A percentile compares a stretch with the other conserved stretches of the same genome.
phyloP scores from a whole-genome alignment of 352 stramenopile species.

The Blastocystis sp. region DNA sequence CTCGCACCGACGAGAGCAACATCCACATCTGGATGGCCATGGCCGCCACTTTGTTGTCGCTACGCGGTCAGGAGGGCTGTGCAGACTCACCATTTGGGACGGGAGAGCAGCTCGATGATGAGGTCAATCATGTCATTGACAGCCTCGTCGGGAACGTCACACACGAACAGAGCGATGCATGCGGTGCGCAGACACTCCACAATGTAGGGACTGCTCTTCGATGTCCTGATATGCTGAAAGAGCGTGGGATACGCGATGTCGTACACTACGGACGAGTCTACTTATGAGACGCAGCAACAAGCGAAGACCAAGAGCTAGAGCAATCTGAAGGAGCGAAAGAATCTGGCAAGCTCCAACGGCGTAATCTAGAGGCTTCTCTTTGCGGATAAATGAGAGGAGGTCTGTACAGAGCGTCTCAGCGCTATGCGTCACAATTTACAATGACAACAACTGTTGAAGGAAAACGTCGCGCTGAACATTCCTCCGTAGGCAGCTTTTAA shows the following conservation, averaged over 20 bases:
- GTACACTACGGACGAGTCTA: constrained; percentile 13
- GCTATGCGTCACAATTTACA: not conserved
- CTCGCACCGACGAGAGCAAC: constrained; percentile 41
- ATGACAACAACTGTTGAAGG: not conserved
- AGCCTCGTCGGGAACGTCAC: constrained; percentile 57
- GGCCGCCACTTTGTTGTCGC: constrained; percentile 33
- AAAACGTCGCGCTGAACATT: not conserved
- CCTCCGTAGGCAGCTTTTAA: not conserved
- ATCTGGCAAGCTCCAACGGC: not conserved
- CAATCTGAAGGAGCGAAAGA: not conserved
- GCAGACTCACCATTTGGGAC: not conserved
- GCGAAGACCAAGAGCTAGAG: not conserved
- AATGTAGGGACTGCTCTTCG: not conserved
- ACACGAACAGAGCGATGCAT: constrained; percentile 45
- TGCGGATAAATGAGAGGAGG: not conserved
- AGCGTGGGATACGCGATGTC: not conserved
- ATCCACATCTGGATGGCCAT: constrained; percentile 42
- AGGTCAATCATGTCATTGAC: constrained; percentile 46
- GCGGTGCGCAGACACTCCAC: not conserved
- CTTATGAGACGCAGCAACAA: not conserved
- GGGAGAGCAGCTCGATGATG: not conserved
- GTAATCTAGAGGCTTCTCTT: not conserved
- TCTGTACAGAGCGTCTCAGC: not conserved
- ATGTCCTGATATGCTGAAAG: not conserved
- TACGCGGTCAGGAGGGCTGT: not conserved